A percentile compares a stretch with the other conserved stretches of the same genome.
Conservation (phyloP, 352 stramenopile genomes). For the Blastocystis sp. region DNA sequence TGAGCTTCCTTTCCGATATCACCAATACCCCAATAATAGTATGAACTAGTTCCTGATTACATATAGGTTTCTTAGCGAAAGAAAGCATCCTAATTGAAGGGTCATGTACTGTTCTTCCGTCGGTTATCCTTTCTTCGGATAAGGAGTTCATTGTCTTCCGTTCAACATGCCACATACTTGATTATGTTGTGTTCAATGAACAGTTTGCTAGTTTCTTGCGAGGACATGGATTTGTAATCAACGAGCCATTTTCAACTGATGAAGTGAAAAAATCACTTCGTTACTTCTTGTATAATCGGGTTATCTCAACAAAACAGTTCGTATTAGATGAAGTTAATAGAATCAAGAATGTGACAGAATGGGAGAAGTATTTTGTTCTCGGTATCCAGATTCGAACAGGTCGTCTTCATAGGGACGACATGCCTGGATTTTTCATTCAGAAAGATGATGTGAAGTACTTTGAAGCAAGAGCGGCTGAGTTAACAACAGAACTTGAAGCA, state of each 20-base stretch:
- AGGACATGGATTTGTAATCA: constrained; percentile 4
- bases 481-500: neutral
- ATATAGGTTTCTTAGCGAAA: neutral
- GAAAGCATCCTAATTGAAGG: neutral
- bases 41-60: neutral
- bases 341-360: neutral
- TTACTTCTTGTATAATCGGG: constrained; percentile 28
- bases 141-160: constrained; percentile 17
- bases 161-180: constrained; percentile 3
- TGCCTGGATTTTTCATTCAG: neutral
- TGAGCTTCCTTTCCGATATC: constrained; percentile 6
- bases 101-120: neutral
- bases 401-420: neutral
- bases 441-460: constrained; percentile 11
- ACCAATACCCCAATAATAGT: neutral
- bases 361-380: constrained; percentile 40
- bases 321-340: neutral
- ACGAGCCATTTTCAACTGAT: neutral
- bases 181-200: constrained; percentile 19
- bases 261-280: constrained; percentile 17
- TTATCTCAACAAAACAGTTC: neutral
- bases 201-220: constrained; percentile 2
- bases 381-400: constrained; percentile 40
- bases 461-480: neutral
- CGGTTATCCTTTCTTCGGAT: neutral